Percentiles rank a stretch among this genome's conserved stretches.
Evolutionary conservation across 208 protist genomes (phyloP).

Genomic region (Porcisia hertigi): DNA sequence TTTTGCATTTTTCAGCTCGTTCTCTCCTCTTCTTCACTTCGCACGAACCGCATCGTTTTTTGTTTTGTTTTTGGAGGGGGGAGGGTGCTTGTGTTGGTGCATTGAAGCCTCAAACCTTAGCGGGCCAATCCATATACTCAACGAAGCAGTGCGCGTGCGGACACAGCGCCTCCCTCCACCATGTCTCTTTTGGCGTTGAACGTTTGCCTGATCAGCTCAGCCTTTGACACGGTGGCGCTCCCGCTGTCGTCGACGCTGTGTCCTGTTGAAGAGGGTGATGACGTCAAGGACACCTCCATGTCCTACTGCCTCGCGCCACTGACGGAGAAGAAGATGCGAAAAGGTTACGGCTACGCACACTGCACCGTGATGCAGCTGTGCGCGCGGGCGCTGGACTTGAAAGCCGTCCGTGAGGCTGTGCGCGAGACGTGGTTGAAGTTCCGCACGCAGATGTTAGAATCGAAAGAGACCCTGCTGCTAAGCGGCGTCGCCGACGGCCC

Average conservation of each 20-base stretch:
- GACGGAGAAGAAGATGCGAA: conserved; percentile 52
- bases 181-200: conserved; percentile 75
- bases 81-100: neutral
- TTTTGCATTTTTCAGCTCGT: too few relatives aligned
- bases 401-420: conserved; percentile 43
- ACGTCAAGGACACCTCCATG: conserved; percentile 35
- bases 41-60: neutral
- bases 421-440: conserved; percentile 45
- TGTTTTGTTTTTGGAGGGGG: too few relatives aligned
- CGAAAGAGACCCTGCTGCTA: conserved; percentile 45
- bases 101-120: neutral
- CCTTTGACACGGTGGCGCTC: conserved; percentile 67
- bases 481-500: conserved; percentile 44
- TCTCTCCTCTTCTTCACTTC: too few relatives aligned
- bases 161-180: neutral
- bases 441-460: conserved; percentile 24
- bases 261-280: conserved; percentile 38
- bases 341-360: conserved; percentile 66
- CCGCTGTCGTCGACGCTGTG: conserved; percentile 71
- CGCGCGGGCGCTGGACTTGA: conserved; percentile 52
- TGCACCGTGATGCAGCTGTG: conserved; percentile 76
- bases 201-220: conserved; percentile 62
- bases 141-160: neutral
- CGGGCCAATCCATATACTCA: neutral
- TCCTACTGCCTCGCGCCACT: conserved; percentile 56